Evolutionary conservation across 1,284 basidiomycete species (phyloP).

Genomic region (Ganoderma lingzhi): DNA sequence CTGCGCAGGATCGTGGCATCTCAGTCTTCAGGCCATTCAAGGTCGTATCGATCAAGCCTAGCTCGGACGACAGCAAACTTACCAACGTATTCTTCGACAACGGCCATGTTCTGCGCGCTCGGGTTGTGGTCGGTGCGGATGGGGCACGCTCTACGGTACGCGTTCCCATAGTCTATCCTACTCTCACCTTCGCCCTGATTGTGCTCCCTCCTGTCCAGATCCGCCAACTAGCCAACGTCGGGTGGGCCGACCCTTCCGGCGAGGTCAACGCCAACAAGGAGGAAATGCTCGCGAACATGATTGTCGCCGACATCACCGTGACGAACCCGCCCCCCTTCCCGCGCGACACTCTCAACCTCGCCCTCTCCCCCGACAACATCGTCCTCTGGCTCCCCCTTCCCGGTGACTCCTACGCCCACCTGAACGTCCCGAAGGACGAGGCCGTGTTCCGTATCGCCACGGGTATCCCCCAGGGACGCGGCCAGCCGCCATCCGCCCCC

Average conservation of each 20-base stretch:
- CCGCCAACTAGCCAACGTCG: conserved; percentile 38
- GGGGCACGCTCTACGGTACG: conserved; percentile 61
- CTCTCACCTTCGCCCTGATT: neutral
- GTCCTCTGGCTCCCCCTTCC: conserved; percentile 42
- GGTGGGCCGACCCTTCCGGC: conserved; percentile 40
- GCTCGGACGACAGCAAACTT: conserved; percentile 22
- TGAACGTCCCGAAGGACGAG: conserved; percentile 13
- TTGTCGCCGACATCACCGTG: conserved; percentile 45
- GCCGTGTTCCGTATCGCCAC: conserved; percentile 45
- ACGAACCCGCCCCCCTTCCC: conserved; percentile 26
- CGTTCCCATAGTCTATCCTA: conserved; percentile 13
- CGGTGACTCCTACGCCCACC: conserved; percentile 31
- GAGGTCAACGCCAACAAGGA: conserved; percentile 16
- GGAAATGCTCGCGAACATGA: conserved; percentile 36
- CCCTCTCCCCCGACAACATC: conserved; percentile 36
- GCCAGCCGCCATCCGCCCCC: conserved; percentile 42
- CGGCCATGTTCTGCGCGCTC: conserved; percentile 53
- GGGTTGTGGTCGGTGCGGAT: conserved; percentile 64
- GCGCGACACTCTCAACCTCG: conserved; percentile 29
- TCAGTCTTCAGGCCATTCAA: conserved; percentile 47
- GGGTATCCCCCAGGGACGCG: conserved; percentile 43
- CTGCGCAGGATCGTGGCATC: conserved; percentile 45
- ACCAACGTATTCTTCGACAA: conserved; percentile 59
- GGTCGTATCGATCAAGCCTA: conserved; percentile 39
- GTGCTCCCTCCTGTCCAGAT: conserved; percentile 28